phyloP scores from a whole-genome alignment of 306 rosid genomes.

The Cucumis hystrix region DNA sequence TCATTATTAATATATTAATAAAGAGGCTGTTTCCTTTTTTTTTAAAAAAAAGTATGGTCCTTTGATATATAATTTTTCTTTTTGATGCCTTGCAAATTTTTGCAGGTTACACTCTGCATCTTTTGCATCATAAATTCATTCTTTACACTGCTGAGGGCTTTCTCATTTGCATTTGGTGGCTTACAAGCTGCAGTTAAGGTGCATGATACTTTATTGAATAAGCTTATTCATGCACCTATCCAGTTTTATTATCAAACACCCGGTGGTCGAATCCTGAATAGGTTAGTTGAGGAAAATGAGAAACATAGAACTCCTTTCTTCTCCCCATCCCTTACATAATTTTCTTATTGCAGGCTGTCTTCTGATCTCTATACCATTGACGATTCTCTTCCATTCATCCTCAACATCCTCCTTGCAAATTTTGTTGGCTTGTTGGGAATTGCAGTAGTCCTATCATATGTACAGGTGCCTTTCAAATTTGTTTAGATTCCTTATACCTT shows the following conservation, averaged over 20 bases:
- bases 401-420: conserved; percentile 92
- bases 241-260: conserved; percentile 88
- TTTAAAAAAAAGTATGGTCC: not conserved
- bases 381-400: conserved; percentile 91
- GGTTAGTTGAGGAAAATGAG: conserved; percentile 31
- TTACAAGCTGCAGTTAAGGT: conserved; percentile 78
- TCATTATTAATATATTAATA: no score
- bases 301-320: conserved; percentile 12
- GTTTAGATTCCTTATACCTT: not conserved
- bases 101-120: conserved; percentile 67
- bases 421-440: conserved; percentile 87
- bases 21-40: no score
- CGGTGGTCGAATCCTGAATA: conserved; percentile 79
- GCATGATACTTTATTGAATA: conserved; percentile 52
- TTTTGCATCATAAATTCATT: conserved; percentile 68
- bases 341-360: conserved; percentile 56
- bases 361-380: conserved; percentile 94
- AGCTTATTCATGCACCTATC: conserved; percentile 70
- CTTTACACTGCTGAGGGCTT: conserved; percentile 87
- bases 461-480: conserved; percentile 44
- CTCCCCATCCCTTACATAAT: conserved; percentile 1
- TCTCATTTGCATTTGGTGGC: conserved; percentile 95
- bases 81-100: not conserved
- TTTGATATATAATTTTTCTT: not conserved
- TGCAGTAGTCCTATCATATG: conserved; percentile 64